Evolutionary conservation across 768 basidiomycete species (phyloP).

Genomic region (Termitomyces sp.): DNA sequence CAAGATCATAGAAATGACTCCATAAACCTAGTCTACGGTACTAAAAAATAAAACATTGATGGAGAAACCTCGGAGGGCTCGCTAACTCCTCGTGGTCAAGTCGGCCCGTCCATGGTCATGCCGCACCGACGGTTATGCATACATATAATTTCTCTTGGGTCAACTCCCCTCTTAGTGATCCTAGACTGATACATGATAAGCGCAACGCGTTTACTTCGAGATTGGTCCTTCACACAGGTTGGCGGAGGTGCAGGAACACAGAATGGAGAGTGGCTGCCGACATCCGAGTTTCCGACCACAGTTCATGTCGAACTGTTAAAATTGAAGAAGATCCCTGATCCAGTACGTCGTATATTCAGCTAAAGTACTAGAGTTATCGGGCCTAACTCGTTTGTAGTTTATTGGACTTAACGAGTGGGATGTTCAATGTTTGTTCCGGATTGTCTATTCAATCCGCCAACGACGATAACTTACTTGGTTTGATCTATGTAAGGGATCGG

Average conservation of each 20-base stretch:
- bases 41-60: neutral
- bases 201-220: constrained; percentile 23
- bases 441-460: neutral
- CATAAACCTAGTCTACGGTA: no score
- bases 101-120: neutral
- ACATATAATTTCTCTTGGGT: constrained; percentile 1
- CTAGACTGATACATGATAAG: constrained; percentile 4
- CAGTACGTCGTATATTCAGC: constrained; percentile 43
- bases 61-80: constrained; percentile 26
- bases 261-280: constrained; percentile 63
- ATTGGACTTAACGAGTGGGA: constrained; percentile 83
- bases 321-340: constrained; percentile 74
- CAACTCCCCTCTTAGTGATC: neutral
- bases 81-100: neutral
- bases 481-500: constrained; percentile 65
- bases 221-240: constrained; percentile 70
- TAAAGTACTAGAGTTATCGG: neutral
- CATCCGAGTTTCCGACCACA: constrained; percentile 72
- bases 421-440: constrained; percentile 63
- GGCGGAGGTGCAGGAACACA: constrained; percentile 57
- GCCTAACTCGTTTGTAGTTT: constrained; percentile 41
- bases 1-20: neutral
- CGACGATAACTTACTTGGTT: neutral
- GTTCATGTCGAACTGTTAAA: constrained; percentile 85
- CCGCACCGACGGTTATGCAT: neutral